These are phyloP conservation scores for Rhodomyrtus psidioides DNA, from an alignment of 441 rosid species.

Conservation along the genomic window DNA sequence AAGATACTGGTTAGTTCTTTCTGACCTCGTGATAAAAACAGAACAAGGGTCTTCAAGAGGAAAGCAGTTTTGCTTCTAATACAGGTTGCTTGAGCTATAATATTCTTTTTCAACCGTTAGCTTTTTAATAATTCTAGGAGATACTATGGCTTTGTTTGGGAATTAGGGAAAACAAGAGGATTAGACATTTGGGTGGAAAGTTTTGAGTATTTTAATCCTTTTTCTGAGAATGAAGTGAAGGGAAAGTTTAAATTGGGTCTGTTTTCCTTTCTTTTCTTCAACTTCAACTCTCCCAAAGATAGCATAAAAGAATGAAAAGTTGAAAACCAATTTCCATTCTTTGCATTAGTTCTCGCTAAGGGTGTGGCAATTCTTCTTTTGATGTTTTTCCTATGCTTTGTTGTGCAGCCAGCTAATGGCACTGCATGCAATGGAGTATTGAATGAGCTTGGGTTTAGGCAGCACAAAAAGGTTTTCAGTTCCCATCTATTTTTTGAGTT, in stretches of 20 bases:
- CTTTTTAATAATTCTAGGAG: not conserved
- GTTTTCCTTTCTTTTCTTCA: not conserved
- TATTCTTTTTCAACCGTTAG: not conserved
- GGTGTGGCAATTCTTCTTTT: not conserved
- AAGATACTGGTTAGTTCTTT: not conserved
- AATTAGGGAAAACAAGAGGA: not conserved
- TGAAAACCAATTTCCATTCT: not conserved
- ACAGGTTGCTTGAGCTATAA: not conserved
- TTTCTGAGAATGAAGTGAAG: not conserved
- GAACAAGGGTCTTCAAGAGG: not conserved
- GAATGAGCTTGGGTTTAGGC: constrained; percentile 38
- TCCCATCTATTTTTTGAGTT: not conserved
- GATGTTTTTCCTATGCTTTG: not conserved
- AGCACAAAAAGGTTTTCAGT: constrained; percentile 70
- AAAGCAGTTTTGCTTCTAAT: not conserved
- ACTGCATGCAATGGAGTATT: constrained; percentile 33
- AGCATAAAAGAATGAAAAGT: not conserved
- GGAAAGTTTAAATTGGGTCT: not conserved
- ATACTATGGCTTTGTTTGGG: not conserved
- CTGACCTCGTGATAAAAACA: not conserved
- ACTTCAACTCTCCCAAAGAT: not conserved
- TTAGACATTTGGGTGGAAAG: not conserved
- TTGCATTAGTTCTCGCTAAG: not conserved
- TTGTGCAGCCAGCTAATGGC: constrained; percentile 34
- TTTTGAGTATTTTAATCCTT: not conserved